Evolutionary conservation across 2,329 filamentous ascomycete genomes (phyloP), one percentile per base, ranked within the genome.

Genomic region (Neonectria hederae): DNA sequence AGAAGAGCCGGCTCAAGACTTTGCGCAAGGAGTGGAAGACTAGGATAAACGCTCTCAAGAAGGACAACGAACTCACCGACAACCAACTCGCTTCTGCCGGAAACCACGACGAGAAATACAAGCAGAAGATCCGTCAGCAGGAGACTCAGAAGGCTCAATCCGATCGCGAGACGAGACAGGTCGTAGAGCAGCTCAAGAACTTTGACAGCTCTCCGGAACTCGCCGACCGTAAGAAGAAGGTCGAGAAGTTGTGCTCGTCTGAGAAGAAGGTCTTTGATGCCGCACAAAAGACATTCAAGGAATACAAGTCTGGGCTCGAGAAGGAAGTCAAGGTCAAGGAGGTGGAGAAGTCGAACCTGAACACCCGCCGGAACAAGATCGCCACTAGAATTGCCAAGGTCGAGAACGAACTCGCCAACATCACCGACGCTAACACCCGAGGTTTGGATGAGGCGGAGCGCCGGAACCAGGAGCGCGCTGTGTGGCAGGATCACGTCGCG

Each of bases 11-110:
- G 56, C 85, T 92, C 70, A 93, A 92, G 80, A 86, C 87, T 38
- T 84, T 87, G 65, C 90, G 91, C 66, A 92, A 92, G 76, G 92
- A 94, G 63, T 92, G 92, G 79, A 91, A 92, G 75, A 86, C 86
- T 54, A 88, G 88, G 68, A 83, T 90, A 66, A 89, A 90, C 69
- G 81, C 85, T 21, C 80, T 92, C 70, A 89, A 87, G 73, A 92
- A 90, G 77, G 92, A 95, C 72, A 91, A 92, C 66, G 91, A 94
- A 72, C 86, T 85, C 54, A 83, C 92, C 40, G 86, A 87, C 64
- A 84, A 84, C 63, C 89, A 89, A 68, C 86, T 93, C 49, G 84
- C 89, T 61, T 90, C 90, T 38, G 85, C 87, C 17, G 91, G 91
- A 66, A 89, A 90, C 63, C 89, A 88, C 69, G 92, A 95, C 77